phyloP scores from a whole-genome alignment of 305 asterid species.

The Ruellia speciosa region DNA sequence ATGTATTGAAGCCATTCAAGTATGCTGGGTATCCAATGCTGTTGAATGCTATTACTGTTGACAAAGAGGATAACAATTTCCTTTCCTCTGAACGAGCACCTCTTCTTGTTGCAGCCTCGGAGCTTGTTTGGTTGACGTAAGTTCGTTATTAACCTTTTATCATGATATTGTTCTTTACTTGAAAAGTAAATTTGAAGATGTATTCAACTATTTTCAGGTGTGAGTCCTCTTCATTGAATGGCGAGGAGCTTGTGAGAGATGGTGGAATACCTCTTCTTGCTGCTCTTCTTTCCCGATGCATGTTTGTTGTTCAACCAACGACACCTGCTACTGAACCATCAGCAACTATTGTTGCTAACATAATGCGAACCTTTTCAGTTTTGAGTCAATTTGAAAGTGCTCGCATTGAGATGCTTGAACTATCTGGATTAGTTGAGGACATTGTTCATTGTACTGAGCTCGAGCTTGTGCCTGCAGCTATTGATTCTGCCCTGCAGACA shows the following conservation, averaged over 20 bases:
- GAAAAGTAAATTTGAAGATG: not conserved
- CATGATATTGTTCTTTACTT: not conserved
- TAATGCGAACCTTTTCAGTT: slow-evolving; percentile 79
- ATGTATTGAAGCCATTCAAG: slow-evolving; percentile 81
- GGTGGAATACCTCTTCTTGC: slow-evolving; percentile 93
- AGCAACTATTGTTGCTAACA: slow-evolving; percentile 67
- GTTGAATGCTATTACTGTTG: slow-evolving; percentile 87
- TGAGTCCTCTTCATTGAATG: slow-evolving; percentile 85
- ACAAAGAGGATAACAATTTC: slow-evolving; percentile 78
- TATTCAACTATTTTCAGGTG: slow-evolving; percentile 47
- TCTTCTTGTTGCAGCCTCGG: slow-evolving; percentile 88
- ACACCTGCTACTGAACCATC: slow-evolving; percentile 82
- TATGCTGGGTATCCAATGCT: slow-evolving; percentile 99
- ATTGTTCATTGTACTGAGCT: slow-evolving; percentile 90
- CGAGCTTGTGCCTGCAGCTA: slow-evolving; percentile 78
- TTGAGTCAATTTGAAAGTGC: slow-evolving; percentile 93
- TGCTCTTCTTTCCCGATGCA: slow-evolving; percentile 90
- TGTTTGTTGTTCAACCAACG: slow-evolving; percentile 89
- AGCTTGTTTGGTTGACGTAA: slow-evolving; percentile 98
- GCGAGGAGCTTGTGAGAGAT: slow-evolving; percentile 97
- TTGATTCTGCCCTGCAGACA: slow-evolving; percentile 87
- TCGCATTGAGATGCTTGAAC: slow-evolving; percentile 69
- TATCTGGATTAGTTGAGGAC: slow-evolving; percentile 83
- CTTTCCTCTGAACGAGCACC: slow-evolving; percentile 90
- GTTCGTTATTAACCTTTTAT: slow-evolving; percentile 7